Base-by-base conservation (phyloP, 192 early-diverging fungal species). In the Cetraspora pellucida region DNA sequence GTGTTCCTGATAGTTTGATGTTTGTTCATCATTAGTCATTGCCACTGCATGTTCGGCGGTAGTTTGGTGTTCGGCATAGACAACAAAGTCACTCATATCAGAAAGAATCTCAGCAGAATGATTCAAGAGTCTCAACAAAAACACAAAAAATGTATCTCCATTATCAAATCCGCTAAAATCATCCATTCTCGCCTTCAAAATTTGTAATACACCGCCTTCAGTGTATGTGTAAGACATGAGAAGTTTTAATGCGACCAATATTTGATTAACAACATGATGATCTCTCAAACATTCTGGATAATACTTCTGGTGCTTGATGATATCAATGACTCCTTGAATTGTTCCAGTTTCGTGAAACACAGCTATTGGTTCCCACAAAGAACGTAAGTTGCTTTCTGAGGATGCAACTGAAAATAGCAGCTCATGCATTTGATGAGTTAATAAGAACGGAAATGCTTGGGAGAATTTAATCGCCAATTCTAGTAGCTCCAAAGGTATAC, bases 221-320 rank as follows among this genome's bases (percentile, higher is more conserved):
- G 58, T 49, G 37, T 78, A 78, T 28, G 77, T 72, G 60, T 78
- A 73, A 11, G 45, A 59, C 14, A 78, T 46, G 16, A 78, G 52
- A 45, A 78, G 52, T 10, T 55, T 31, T 49, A 78, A 54, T 31
- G 71, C 50, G 37, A 78, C 30, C 5, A 78, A 44, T 3, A 74
- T 47, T 55, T 78, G 68, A 30, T 70, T 63, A 46, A 78, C 77
- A 52, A 58, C 28, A 60, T 75, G 58, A 10, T 63, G 58, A 46
- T 78, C 77, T 73, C 72, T 52, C 46, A 78, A 59, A 59, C 68
- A 78, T 71, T 78, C 77, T 3, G 77, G 68, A 71, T 78, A 78
- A 59, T 74, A 63, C 19, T 78, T 78, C 47, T 78, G 68, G 46
- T 78, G 68, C n/a, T 78, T 70, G 25, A 78, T 73, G 17, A 78